phyloP scores from a whole-genome alignment of 2,329 filamentous ascomycete species.

The Emericellopsis cladophorae region DNA sequence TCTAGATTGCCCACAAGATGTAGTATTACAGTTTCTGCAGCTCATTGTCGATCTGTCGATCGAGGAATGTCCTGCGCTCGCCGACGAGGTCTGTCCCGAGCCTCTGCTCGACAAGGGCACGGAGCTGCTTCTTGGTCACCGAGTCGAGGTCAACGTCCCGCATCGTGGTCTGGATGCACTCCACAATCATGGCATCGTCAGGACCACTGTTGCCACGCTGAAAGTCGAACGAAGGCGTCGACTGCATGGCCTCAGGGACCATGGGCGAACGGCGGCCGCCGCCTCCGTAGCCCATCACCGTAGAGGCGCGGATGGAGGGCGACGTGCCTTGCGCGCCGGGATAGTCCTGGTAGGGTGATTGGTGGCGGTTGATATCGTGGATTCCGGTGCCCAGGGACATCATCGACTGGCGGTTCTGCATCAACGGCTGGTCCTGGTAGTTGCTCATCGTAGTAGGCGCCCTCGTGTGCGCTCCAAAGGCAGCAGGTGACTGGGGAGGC shows the following conservation, averaged over 20 bases:
- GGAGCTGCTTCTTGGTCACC: conserved; percentile 97
- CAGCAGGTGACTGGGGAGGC: conserved; percentile 62
- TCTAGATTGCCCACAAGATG: background rate
- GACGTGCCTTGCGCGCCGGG: conserved; percentile 36
- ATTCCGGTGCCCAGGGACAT: conserved; percentile 48
- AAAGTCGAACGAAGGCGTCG: conserved; percentile 46
- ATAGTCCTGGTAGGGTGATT: conserved; percentile 46
- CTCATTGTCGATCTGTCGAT: conserved; percentile 85
- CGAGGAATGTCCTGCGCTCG: conserved; percentile 80
- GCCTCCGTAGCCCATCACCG: conserved; percentile 32
- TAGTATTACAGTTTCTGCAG: conserved; percentile 72
- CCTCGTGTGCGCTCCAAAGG: conserved; percentile 45
- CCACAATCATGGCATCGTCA: conserved; percentile 67
- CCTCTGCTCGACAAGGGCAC: conserved; percentile 83
- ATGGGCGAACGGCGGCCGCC: conserved; percentile 36
- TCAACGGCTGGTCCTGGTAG: conserved; percentile 33
- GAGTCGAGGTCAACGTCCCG: conserved; percentile 84
- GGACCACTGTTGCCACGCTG: conserved; percentile 50
- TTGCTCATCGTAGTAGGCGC: conserved; percentile 30
- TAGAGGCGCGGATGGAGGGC: conserved; percentile 24
- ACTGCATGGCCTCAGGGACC: conserved; percentile 32
- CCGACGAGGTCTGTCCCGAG: conserved; percentile 80
- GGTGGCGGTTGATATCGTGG: conserved; percentile 32
- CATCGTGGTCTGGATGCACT: conserved; percentile 73
- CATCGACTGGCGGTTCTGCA: conserved; percentile 57